Percentiles rank a stretch among this genome's conserved stretches.
Conservation (phyloP, 2,329 filamentous ascomycete species). For the Chrysoporthe austroafricana region DNA sequence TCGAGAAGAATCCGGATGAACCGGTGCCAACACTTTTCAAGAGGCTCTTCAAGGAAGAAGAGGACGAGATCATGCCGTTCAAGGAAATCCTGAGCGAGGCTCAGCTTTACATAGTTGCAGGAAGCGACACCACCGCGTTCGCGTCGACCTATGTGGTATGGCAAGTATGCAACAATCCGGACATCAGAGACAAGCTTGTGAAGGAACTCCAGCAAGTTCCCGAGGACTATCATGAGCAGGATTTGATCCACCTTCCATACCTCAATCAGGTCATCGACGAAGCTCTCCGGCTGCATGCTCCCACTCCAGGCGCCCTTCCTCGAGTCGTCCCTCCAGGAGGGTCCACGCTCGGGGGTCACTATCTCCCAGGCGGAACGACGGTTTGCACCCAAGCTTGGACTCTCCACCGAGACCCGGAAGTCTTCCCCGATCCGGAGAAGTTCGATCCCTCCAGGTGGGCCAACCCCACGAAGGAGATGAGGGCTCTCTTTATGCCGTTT, state of each 20-base stretch:
- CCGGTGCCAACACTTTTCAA: slow-evolving; percentile 41
- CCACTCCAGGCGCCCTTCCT: slow-evolving; percentile 45
- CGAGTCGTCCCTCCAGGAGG: slow-evolving; percentile 46
- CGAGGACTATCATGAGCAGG: slow-evolving; percentile 36
- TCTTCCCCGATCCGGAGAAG: slow-evolving; percentile 46
- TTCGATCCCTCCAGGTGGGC: slow-evolving; percentile 45
- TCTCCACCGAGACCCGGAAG: slow-evolving; percentile 47
- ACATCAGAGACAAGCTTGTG: slow-evolving; percentile 38
- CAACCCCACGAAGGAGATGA: slow-evolving; percentile 36
- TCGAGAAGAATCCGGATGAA: slow-evolving; percentile 14
- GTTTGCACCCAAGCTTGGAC: slow-evolving; percentile 50
- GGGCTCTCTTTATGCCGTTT: slow-evolving; percentile 36
- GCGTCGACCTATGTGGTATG: slow-evolving; percentile 54
- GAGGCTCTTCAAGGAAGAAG: slow-evolving; percentile 42
- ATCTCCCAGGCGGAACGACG: slow-evolving; percentile 43
- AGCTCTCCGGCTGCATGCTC: slow-evolving; percentile 47
- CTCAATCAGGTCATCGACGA: slow-evolving; percentile 50
- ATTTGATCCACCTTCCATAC: slow-evolving; percentile 43
- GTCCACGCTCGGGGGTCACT: slow-evolving; percentile 42
- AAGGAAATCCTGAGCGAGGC: slow-evolving; percentile 46
- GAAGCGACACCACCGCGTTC: slow-evolving; percentile 55
- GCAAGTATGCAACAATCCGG: slow-evolving; percentile 39
- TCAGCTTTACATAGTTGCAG: slow-evolving; percentile 51
- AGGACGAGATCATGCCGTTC: slow-evolving; percentile 33
- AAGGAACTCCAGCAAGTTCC: slow-evolving; percentile 42